Evolutionary conservation across 257 asterid genomes (phyloP).

Genomic region (Prunella vulgaris): DNA sequence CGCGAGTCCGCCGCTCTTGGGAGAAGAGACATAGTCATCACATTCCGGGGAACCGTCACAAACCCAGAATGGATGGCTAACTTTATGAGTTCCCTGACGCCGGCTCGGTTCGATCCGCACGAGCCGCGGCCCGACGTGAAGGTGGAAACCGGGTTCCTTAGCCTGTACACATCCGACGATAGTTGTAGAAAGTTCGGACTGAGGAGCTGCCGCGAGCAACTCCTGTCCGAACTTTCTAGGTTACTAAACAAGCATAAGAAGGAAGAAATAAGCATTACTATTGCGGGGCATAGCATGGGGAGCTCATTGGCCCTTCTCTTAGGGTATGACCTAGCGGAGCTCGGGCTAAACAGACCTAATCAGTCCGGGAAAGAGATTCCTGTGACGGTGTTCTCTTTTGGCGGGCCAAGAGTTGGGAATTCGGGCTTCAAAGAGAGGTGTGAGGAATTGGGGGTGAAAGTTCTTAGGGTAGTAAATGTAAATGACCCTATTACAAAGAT

Average conservation of each 20-base stretch:
- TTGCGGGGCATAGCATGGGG: conserved; percentile 76
- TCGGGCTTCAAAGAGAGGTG: conserved; percentile 57
- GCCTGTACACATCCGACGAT: conserved; percentile 47
- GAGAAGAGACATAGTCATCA: conserved; percentile 51
- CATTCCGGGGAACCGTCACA: conserved; percentile 61
- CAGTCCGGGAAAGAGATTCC: conserved; percentile 20
- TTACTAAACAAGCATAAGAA: conserved; percentile 27
- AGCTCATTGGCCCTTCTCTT: conserved; percentile 52
- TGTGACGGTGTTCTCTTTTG: conserved; percentile 59
- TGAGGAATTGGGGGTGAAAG: conserved; percentile 58
- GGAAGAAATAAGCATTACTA: conserved; percentile 50
- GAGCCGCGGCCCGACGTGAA: conserved; percentile 41
- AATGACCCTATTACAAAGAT: conserved; percentile 66
- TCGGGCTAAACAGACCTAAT: conserved; percentile 35
- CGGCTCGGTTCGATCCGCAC: conserved; percentile 53
- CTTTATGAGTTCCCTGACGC: conserved; percentile 50
- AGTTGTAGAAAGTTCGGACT: conserved; percentile 40
- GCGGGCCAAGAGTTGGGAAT: conserved; percentile 76
- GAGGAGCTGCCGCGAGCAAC: conserved; percentile 61
- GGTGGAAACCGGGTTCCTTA: conserved; percentile 61
- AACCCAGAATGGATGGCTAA: conserved; percentile 58
- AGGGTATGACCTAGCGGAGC: conserved; percentile 58
- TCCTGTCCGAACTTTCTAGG: conserved; percentile 57
- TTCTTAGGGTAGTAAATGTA: conserved; percentile 50
- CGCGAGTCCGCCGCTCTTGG: conserved; percentile 32